Evolutionary conservation across 2,329 filamentous ascomycete species (phyloP).

Genomic region (Apiospora hydei): DNA sequence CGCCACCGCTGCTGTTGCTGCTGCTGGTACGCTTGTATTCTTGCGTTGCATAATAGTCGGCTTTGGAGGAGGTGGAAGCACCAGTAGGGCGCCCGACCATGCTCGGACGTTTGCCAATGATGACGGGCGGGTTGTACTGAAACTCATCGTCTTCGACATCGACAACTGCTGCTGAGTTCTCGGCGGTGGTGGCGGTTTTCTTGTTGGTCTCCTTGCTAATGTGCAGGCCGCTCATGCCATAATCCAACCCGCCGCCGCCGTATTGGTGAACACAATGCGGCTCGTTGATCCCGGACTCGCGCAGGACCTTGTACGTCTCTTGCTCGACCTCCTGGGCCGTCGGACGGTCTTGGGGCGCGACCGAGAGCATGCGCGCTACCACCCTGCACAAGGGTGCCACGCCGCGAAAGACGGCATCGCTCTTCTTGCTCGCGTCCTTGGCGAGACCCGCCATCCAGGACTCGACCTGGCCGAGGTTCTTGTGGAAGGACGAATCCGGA

Average conservation of each 20-base stretch:
- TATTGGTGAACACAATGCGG: constrained; percentile 64
- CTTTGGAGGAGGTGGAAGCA: background rate
- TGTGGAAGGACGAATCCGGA: constrained; percentile 75
- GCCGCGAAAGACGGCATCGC: constrained; percentile 57
- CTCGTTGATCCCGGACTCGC: constrained; percentile 55
- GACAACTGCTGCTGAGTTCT: background rate
- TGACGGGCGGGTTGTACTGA: background rate
- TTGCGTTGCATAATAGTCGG: background rate
- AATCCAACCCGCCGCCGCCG: constrained; percentile 34
- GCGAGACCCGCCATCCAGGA: constrained; percentile 70
- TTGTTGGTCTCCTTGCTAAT: constrained; percentile 39
- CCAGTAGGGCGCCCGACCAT: background rate
- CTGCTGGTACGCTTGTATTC: constrained; percentile 2
- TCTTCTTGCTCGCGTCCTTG: constrained; percentile 63
- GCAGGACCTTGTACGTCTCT: constrained; percentile 60
- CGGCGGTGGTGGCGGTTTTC: background rate
- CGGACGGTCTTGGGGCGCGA: constrained; percentile 60
- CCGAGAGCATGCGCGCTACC: constrained; percentile 61
- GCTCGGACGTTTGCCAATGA: constrained; percentile 11
- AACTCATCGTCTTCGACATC: constrained; percentile 27
- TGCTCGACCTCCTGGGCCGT: constrained; percentile 59
- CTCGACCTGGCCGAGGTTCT: constrained; percentile 72
- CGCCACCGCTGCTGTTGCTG: constrained; percentile 31
- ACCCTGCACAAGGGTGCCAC: constrained; percentile 61
- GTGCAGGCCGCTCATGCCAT: constrained; percentile 43